phyloP scores from a whole-genome alignment of 2,329 filamentous ascomycete genomes.

The Metarhizium humberi region DNA sequence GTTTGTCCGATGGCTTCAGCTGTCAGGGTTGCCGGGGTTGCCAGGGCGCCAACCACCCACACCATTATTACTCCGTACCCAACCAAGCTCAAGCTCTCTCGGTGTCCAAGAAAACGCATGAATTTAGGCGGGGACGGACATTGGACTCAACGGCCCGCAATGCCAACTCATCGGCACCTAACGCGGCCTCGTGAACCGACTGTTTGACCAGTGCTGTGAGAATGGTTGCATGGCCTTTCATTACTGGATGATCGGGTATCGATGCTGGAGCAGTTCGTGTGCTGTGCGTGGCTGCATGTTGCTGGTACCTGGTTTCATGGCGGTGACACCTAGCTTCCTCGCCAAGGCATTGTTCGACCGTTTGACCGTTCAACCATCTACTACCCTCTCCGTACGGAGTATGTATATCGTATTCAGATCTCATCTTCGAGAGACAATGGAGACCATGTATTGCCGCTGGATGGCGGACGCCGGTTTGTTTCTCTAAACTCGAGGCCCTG shows the following conservation, averaged over 20 bases:
- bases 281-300: not conserved
- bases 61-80: not conserved
- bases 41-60: not conserved
- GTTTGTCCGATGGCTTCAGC: not conserved
- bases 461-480: too few relatives aligned
- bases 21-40: not conserved
- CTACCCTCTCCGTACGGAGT: too few relatives aligned
- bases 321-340: not conserved
- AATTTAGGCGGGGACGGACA: not conserved
- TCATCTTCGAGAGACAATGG: not conserved
- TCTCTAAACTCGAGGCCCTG: too few relatives aligned
- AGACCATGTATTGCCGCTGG: not conserved
- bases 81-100: not conserved
- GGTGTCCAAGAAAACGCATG: not conserved
- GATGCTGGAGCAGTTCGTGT: not conserved
- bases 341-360: not conserved
- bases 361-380: too few relatives aligned
- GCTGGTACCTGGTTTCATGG: not conserved
- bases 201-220: not conserved
- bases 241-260: not conserved
- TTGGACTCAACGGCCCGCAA: not conserved
- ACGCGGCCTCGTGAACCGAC: not conserved
- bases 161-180: slow-evolving; percentile 4
- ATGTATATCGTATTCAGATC: not conserved
- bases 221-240: not conserved